Conservation (phyloP, 441 rosid species). For the Bocquillonia castaneifolia region DNA sequence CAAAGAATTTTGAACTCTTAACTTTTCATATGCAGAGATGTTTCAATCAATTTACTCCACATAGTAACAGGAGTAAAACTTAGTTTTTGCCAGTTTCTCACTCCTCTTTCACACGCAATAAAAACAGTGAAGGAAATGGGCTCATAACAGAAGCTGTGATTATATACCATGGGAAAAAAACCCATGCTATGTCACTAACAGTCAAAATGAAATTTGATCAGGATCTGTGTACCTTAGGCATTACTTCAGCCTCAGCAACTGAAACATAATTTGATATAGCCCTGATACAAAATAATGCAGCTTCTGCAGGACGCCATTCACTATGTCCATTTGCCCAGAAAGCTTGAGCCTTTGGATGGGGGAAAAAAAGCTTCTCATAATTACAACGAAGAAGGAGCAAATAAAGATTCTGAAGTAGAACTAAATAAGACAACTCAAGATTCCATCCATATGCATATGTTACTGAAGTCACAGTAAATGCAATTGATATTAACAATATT, state of each 20-base stretch:
- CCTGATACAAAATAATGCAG: slow-evolving; percentile 92
- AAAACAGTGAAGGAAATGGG: not conserved
- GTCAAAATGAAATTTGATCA: slow-evolving; percentile 8
- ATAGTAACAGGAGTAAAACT: not conserved
- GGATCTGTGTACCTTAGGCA: slow-evolving; percentile 70
- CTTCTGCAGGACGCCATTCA: slow-evolving; percentile 97
- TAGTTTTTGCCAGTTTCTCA: not conserved
- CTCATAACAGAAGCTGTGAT: not conserved
- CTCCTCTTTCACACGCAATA: slow-evolving; percentile 1
- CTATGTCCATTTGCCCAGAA: slow-evolving; percentile 60
- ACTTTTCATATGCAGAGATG: not conserved
- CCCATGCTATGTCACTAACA: not conserved
- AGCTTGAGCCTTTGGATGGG: slow-evolving; percentile 37
- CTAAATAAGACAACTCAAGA: not conserved
- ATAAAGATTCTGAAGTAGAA: not conserved
- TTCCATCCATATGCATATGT: not conserved
- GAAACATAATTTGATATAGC: slow-evolving; percentile 90
- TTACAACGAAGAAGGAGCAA: slow-evolving; percentile 1
- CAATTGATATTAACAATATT: not conserved
- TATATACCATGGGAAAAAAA: not conserved
- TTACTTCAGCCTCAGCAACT: slow-evolving; percentile 67
- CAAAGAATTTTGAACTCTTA: not conserved
- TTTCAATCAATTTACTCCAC: not conserved
- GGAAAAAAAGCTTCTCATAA: slow-evolving; percentile 12
- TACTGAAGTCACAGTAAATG: not conserved